These are phyloP conservation scores for Dentipellis fragilis DNA, from an alignment of 768 basidiomycete genomes.

Conservation along the genomic window DNA sequence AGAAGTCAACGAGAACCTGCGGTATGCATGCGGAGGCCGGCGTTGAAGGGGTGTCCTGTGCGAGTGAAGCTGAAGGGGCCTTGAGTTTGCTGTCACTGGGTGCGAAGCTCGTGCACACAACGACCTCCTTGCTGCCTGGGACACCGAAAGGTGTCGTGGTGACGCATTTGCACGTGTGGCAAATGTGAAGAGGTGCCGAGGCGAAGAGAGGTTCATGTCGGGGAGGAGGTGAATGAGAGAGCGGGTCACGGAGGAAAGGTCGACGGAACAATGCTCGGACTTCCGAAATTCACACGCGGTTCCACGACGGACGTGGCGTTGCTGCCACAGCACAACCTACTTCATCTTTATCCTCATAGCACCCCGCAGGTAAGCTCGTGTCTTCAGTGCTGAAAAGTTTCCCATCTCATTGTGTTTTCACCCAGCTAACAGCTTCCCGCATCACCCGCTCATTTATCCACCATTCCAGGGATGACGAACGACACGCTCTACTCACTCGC, in stretches of 20 bases:
- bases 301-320: background rate
- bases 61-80: background rate
- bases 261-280: background rate
- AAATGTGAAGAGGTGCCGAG: too few species aligned
- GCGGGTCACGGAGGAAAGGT: background rate
- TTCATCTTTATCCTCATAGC: background rate
- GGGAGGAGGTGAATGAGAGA: background rate
- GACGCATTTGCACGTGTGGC: too few species aligned
- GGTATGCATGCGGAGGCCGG: background rate
- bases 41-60: background rate
- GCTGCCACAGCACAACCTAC: background rate
- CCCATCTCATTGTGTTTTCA: background rate
- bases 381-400: background rate
- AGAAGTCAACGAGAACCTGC: background rate
- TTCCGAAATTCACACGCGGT: background rate
- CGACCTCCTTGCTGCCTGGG: too few species aligned
- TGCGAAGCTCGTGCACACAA: too few species aligned
- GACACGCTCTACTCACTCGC: slow-evolving; percentile 73
- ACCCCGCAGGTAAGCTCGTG: background rate
- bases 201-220: too few species aligned
- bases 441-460: background rate
- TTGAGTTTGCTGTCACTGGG: too few species aligned
- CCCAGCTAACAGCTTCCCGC: too few species aligned
- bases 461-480: slow-evolving; percentile 60
- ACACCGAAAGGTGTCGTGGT: too few species aligned